Evolutionary conservation across 2,329 filamentous ascomycete genomes (phyloP).

Genomic region (Alternaria rosae): DNA sequence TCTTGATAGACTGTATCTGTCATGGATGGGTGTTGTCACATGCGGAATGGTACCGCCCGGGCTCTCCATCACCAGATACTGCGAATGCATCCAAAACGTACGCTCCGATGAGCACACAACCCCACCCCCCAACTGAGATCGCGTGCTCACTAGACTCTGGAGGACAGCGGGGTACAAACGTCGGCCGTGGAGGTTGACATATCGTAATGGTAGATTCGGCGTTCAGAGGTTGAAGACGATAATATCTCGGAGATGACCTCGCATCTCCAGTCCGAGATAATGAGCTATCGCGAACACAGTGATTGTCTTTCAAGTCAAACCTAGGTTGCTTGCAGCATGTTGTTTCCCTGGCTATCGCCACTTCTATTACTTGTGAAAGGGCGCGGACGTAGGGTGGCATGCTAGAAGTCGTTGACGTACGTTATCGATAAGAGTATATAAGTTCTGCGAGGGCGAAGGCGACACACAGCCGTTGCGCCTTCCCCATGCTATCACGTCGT

Average conservation of each 20-base stretch:
- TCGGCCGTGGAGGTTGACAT: slow-evolving; percentile 29
- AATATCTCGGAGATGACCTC: slow-evolving; percentile 32
- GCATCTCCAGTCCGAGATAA: background rate
- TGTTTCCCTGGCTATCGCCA: background rate
- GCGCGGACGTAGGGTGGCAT: background rate
- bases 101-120: background rate
- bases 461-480: slow-evolving; percentile 12
- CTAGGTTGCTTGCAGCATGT: background rate
- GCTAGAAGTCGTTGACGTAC: background rate
- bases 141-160: slow-evolving; percentile 5
- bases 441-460: slow-evolving; percentile 2
- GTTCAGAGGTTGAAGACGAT: slow-evolving; percentile 35
- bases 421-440: slow-evolving; percentile 17
- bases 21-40: background rate
- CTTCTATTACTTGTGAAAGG: background rate
- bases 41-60: slow-evolving; percentile 3
- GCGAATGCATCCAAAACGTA: background rate
- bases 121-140: slow-evolving; percentile 2
- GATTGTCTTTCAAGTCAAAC: background rate
- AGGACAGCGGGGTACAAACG: slow-evolving; percentile 26
- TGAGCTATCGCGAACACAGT: slow-evolving; percentile 73
- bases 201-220: slow-evolving; percentile 5
- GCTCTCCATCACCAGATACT: background rate
- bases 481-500: slow-evolving; percentile 48
- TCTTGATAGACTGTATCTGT: background rate